These are phyloP conservation scores for Boletus edulis DNA, from an alignment of 768 basidiomycete species.

Conservation along the genomic window DNA sequence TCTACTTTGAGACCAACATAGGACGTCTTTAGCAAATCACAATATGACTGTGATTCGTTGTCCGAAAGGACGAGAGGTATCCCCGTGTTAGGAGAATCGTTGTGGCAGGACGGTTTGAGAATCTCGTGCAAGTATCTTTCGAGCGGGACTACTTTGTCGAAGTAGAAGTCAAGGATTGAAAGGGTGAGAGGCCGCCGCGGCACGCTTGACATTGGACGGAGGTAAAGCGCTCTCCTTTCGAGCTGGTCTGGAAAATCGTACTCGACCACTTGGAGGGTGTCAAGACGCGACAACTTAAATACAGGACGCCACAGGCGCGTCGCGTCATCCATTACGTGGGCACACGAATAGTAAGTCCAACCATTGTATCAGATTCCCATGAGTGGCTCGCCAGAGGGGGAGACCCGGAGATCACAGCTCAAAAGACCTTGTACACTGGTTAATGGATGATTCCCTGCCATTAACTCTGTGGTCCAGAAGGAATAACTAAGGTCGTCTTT, in stretches of 20 bases:
- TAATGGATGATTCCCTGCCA: no score
- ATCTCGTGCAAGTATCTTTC: conserved; percentile 40
- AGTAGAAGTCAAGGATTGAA: conserved; percentile 44
- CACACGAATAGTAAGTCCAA: no score
- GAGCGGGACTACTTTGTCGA: conserved; percentile 38
- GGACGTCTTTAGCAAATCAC: conserved; percentile 41
- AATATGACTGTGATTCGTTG: conserved; percentile 31
- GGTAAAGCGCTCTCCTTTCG: not conserved
- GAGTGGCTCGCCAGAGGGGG: no score
- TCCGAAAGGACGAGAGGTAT: not conserved
- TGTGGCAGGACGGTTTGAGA: conserved; percentile 19
- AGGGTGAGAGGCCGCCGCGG: conserved; percentile 18
- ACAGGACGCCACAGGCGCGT: no score
- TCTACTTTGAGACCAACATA: conserved; percentile 42
- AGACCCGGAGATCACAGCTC: no score
- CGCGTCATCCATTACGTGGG: no score
- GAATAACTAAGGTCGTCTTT: no score
- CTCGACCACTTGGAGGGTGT: no score
- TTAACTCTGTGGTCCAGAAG: no score
- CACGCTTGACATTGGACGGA: not conserved
- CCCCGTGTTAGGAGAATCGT: conserved; percentile 12
- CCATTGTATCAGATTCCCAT: no score
- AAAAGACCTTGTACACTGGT: no score
- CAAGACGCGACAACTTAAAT: not conserved
- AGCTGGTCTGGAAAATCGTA: not conserved